These are phyloP conservation scores for Rosellinia necatrix DNA, from an alignment of 2,329 filamentous ascomycete species.

Conservation along the genomic window DNA sequence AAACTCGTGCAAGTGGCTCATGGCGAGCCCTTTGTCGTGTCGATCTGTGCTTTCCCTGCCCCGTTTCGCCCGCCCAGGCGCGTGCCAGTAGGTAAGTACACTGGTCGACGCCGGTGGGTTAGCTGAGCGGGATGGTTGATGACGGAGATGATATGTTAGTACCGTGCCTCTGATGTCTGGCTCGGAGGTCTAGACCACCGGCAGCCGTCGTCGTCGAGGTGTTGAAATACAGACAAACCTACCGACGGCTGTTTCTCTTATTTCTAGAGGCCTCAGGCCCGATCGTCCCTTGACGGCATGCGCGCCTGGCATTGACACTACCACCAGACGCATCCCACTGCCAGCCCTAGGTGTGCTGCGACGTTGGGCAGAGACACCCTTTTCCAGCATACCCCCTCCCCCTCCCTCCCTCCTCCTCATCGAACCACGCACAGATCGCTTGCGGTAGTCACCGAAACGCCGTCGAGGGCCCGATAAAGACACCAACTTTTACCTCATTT, in stretches of 20 bases:
- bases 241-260: neutral
- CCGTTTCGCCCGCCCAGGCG: no score
- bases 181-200: neutral
- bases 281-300: neutral
- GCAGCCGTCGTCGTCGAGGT: neutral
- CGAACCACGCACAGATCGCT: constrained; percentile 8
- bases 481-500: constrained; percentile 30
- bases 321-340: neutral
- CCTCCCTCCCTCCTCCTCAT: no score
- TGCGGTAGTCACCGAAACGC: constrained; percentile 15
- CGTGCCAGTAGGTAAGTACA: no score
- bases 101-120: no score
- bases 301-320: no score
- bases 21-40: no score
- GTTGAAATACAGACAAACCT: neutral
- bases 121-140: no score
- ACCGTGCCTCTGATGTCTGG: no score
- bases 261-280: constrained; percentile 6
- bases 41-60: neutral
- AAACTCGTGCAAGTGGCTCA: constrained; percentile 8
- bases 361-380: neutral
- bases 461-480: constrained; percentile 25
- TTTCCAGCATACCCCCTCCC: neutral
- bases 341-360: neutral
- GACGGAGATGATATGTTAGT: no score